A percentile compares a stretch with the other conserved stretches of the same genome.
Conservation (phyloP, 2,329 filamentous ascomycete species). For the Alternaria dauci region DNA sequence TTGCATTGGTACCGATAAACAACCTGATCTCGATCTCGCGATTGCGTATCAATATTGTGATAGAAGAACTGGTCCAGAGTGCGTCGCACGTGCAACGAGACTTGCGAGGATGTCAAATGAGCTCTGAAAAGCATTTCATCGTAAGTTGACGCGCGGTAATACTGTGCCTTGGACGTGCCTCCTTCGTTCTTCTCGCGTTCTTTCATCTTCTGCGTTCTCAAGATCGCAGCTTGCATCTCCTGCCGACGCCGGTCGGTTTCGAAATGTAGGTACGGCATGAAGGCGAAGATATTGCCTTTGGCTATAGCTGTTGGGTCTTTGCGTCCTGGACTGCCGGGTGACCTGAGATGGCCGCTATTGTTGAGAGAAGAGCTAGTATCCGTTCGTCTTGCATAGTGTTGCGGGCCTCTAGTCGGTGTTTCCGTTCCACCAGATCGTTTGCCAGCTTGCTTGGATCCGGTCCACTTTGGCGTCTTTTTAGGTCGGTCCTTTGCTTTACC, state of each 20-base stretch:
- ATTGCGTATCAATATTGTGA: conserved; percentile 68
- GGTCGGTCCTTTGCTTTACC: conserved; percentile 43
- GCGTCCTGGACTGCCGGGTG: conserved; percentile 48
- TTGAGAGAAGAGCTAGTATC: conserved; percentile 35
- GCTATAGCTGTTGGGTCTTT: conserved; percentile 43
- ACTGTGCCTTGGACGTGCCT: conserved; percentile 24
- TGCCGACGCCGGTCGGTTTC: conserved; percentile 65
- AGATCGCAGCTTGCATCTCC: conserved; percentile 66
- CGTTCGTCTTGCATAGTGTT: conserved; percentile 34
- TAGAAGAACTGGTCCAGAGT: conserved; percentile 74
- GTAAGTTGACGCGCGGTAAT: conserved; percentile 41
- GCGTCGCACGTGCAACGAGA: conserved; percentile 65
- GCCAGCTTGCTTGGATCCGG: conserved; percentile 34
- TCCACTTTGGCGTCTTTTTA: conserved; percentile 43
- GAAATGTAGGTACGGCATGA: conserved; percentile 73
- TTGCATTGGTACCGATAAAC: conserved; percentile 67
- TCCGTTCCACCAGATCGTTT: conserved; percentile 39
- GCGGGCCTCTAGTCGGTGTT: conserved; percentile 36
- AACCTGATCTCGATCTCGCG: conserved; percentile 69
- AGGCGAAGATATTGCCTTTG: conserved; percentile 53
- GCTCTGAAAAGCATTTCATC: conserved; percentile 60
- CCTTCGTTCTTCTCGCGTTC: conserved; percentile 29
- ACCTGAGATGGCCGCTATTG: conserved; percentile 39
- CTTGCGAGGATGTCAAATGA: conserved; percentile 57
- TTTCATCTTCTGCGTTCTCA: conserved; percentile 42